Percentiles rank a stretch among this genome's conserved stretches.
These are phyloP conservation scores for Phytophthora multivora DNA, from an alignment of 352 stramenopile genomes.

Conservation along the genomic window DNA sequence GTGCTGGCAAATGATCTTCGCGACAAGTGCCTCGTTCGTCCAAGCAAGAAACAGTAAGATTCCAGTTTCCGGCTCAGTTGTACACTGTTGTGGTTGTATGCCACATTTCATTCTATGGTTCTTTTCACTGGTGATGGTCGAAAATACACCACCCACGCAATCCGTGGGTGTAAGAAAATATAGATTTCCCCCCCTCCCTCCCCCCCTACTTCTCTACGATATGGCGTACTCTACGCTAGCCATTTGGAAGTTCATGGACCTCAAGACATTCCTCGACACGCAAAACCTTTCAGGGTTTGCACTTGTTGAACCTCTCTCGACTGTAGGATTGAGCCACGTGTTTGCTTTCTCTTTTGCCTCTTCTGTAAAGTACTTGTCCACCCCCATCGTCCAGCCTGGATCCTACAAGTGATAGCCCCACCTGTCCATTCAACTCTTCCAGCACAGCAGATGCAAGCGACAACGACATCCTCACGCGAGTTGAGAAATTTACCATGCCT, in stretches of 20 bases:
- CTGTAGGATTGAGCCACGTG: neutral
- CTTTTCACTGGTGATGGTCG: too few species aligned
- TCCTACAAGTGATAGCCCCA: slow-evolving; percentile 1
- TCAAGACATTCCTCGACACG: neutral
- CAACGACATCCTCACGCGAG: neutral
- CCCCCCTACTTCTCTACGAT: too few species aligned
- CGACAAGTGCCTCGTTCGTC: slow-evolving; percentile 42
- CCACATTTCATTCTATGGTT: neutral
- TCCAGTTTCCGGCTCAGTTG: neutral
- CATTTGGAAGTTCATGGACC: neutral
- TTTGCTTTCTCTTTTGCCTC: neutral
- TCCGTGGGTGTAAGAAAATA: neutral
- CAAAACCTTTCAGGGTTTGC: neutral
- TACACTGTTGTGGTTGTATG: slow-evolving; percentile 13
- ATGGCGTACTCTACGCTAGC: too few species aligned
- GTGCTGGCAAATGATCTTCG: slow-evolving; percentile 52
- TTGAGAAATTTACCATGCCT: slow-evolving; percentile 1
- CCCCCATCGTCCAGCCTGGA: neutral
- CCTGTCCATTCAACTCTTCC: neutral
- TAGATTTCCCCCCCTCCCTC: too few species aligned
- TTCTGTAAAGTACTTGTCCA: neutral
- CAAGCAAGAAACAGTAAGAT: slow-evolving; percentile 21
- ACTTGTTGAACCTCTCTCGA: slow-evolving; percentile 3
- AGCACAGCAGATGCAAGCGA: neutral
- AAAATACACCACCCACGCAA: too few species aligned